phyloP scores from a whole-genome alignment of 169 alveolate species.

The Cyclospora cayetanensis region DNA sequence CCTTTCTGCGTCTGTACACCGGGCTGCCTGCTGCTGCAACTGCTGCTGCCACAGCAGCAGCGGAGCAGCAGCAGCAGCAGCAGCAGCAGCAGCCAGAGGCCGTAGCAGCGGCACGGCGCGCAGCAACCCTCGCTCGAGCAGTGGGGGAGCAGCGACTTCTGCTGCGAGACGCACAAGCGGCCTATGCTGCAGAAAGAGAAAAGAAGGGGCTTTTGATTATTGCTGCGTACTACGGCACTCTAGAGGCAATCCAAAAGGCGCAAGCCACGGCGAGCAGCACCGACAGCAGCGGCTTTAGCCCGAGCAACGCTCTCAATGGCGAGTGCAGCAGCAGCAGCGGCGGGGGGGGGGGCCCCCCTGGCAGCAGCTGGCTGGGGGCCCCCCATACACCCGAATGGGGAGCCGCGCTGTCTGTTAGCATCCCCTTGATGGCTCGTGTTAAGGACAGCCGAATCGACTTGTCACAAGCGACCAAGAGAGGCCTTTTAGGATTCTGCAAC shows the following conservation, averaged over 20 bases:
- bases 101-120: neutral
- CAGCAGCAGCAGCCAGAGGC: neutral
- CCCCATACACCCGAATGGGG: neutral
- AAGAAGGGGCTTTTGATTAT: neutral
- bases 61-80: neutral
- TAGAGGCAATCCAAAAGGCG: neutral
- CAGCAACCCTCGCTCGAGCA: neutral
- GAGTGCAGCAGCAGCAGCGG: slow-evolving; percentile 10
- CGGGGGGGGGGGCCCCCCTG: no score
- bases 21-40: no score
- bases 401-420: neutral
- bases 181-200: neutral
- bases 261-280: neutral
- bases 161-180: neutral
- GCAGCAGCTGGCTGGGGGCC: neutral
- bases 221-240: neutral
- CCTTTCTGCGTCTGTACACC: neutral
- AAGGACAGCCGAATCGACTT: neutral
- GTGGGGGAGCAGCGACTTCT: neutral
- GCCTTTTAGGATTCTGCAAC: neutral
- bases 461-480: neutral
- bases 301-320: neutral
- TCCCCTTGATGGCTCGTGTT: neutral
- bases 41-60: neutral
- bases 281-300: neutral